Base-by-base conservation (phyloP, 495 filamentous ascomycete species). In the Daldinia loculata region DNA sequence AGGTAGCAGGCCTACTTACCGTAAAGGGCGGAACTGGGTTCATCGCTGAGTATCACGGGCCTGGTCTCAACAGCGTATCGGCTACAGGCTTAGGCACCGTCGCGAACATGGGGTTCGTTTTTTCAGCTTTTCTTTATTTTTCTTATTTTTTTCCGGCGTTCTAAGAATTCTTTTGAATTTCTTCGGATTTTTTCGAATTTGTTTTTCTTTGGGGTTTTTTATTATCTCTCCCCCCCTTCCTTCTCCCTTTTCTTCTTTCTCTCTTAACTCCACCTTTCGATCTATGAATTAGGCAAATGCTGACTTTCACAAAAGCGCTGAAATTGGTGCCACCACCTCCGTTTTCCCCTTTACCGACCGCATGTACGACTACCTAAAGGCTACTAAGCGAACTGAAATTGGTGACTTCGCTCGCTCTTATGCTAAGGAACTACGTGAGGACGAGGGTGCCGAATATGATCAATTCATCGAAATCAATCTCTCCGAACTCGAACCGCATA, bases 271-370 rank as follows among this genome's bases (percentile, higher is more conserved):
- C 26, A 27, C 4, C 4, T 27, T 3, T 5, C 26, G 26, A 27
- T 27, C 26, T 3, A 1, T 27, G n/a, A 27, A 27, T 5, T 27
- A 5, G 3, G 26, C 2, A 27, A 6, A 29, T 29, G 27, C 27
- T 29, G 5, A 29, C 27, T 6, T 29, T 6, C 6, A 29, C 27
- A 29, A 29, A 29, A 29, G 27, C 5, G 27, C 27, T 6, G 94
- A 97, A 80, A 96, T 97, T 75, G 95, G 95, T 80, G 95, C 95
- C 55, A 99, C 95, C 36, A 98, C 95, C 55, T 97, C 94, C n/a
- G 76, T 99, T 45, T 99, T 99, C 91, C 94, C 95, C 70, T 99
- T 97, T 90, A 97, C 96, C 83, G 93, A 98, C 81, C 89, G 92
- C 77, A 95, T 95, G 93, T 91, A 97, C 87, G 91, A 97, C 78